Evolutionary conservation across 2,329 filamentous ascomycete species (phyloP).

Genomic region (Ophiocordyceps polyrhachis-furcata): DNA sequence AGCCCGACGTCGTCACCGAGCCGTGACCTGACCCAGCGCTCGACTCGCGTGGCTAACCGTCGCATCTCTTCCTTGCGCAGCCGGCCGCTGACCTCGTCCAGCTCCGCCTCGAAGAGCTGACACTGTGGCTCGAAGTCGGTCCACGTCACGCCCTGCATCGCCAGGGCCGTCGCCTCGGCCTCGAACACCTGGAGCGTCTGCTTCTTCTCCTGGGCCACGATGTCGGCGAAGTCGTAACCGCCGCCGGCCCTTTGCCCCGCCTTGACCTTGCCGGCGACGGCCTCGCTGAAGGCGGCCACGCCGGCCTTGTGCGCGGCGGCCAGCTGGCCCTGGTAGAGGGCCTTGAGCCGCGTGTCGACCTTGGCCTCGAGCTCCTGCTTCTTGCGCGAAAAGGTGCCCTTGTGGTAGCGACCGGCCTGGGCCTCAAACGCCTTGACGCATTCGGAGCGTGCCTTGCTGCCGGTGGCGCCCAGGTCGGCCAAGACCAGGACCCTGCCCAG

Average conservation of each 20-base stretch:
- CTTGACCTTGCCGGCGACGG: constrained; percentile 76
- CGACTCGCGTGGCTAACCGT: constrained; percentile 71
- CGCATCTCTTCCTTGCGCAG: constrained; percentile 93
- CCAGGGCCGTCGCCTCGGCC: constrained; percentile 51
- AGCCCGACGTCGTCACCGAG: constrained; percentile 75
- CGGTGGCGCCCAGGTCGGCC: constrained; percentile 52
- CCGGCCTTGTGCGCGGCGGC: constrained; percentile 77
- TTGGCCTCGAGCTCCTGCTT: constrained; percentile 68
- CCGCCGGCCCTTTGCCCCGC: constrained; percentile 80
- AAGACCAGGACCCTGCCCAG: constrained; percentile 59
- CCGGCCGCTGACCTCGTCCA: constrained; percentile 71
- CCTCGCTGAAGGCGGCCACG: constrained; percentile 67
- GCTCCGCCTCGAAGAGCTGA: constrained; percentile 67
- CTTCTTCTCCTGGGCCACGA: constrained; percentile 68
- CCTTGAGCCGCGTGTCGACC: constrained; percentile 73
- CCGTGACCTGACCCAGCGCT: constrained; percentile 82
- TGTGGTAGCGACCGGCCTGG: constrained; percentile 89
- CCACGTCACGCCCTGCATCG: constrained; percentile 70
- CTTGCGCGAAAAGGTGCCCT: constrained; percentile 81
- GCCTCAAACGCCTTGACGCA: constrained; percentile 72
- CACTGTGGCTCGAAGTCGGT: constrained; percentile 71
- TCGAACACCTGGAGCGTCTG: constrained; percentile 59
- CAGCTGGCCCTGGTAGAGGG: constrained; percentile 76
- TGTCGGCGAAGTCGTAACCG: constrained; percentile 86
- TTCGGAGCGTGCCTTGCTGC: constrained; percentile 52